Base-by-base conservation (phyloP, 257 asterid genomes). In the Gynochthodes officinalis region DNA sequence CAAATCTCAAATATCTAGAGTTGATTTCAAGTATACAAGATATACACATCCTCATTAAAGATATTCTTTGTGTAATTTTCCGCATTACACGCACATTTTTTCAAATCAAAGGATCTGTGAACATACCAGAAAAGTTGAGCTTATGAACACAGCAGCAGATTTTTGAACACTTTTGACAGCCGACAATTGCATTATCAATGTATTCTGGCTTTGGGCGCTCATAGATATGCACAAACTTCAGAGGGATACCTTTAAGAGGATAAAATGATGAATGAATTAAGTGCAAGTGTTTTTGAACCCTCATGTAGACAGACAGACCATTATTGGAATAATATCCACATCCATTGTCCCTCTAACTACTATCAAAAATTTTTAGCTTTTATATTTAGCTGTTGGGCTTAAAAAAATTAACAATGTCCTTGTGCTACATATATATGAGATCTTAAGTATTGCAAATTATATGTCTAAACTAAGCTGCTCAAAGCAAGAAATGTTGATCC, bases 171-270 rank as follows among this genome's bases (percentile, higher is more conserved):
- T 1, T 14, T 66, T 68, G 75, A 52, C 48, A 55, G 71, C 63
- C 50, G 54, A 7, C 75, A 73, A 66, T 63, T 49, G 81, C 70
- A 69, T 74, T 61, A 53, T 70, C 72, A 4, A 46, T 30, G 37
- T 42, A 66, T 58, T 63, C 55, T 69, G 48, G 72, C 5, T 46
- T 63, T 55, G 73, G 74, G 57, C 64, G 57, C 30, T 71, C 62
- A 40, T 69, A 69, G 58, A 76, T 32, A 43, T 59, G 69, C 42
- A 69, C 67, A 52, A 70, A 73, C 43, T 57, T 73, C 48, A 33
- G 19, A 63, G 84, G 84, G 16, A 76, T 69, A 70, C 82, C 84
- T 80, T 73, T 32, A 70, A 71, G 23, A n/a, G 74, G 42, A 73
- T 40, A 33, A 63, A 33, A 54, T 28, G 23, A 54, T 54, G 16